Evolutionary conservation across 2,329 filamentous ascomycete species (phyloP), one percentile per base, ranked within the genome.

Genomic region (Fusarium sp.): DNA sequence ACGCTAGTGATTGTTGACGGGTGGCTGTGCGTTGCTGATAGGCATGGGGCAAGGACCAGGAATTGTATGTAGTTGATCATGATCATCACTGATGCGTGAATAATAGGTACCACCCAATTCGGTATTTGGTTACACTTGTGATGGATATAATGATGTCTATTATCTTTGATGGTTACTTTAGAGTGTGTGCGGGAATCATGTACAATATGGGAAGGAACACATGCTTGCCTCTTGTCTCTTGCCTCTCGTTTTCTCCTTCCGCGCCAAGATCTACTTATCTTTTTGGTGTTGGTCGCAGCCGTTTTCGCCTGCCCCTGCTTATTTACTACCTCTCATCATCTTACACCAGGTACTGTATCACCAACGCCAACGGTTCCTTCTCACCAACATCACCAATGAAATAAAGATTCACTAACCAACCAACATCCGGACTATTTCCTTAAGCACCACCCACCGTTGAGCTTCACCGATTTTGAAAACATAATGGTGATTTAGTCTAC

Each of bases 11-110:
- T 31, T 31, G 47, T 41, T 31, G 65, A 40, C 46, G 45, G 47
- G 66, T 69, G 66, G 62, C 66, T 63, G 66, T 64, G 66, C 44
- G 41, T 42, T 69, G 36, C 52, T 54, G 46, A 65, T 45, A 41
- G 61, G 50, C 56, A 55, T 51, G 65, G 58, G 46, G 30, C 23
- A 51, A 38, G 23, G 13, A 16, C n/a, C 8, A 26, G 33, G 6
- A 31, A 23, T 4, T 18, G 16, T 26, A 31, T 31, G 50, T 42
- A 42, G 46, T 28, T 50, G 23, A 47, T 58, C 23, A 53, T 30
- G 36, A 51, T 55, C 18, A 45, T 41, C 26, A 30, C 36, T 46
- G 38, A 53, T 18, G 26, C 33, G 54, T 42, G 20, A 46, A 30
- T 49, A 42, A 42, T 40, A n/a, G n/a, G n/a, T n/a, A 23, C 12